Base-by-base conservation (phyloP, 2,329 filamentous ascomycete genomes). In the Ascochyta clinopodiicola region DNA sequence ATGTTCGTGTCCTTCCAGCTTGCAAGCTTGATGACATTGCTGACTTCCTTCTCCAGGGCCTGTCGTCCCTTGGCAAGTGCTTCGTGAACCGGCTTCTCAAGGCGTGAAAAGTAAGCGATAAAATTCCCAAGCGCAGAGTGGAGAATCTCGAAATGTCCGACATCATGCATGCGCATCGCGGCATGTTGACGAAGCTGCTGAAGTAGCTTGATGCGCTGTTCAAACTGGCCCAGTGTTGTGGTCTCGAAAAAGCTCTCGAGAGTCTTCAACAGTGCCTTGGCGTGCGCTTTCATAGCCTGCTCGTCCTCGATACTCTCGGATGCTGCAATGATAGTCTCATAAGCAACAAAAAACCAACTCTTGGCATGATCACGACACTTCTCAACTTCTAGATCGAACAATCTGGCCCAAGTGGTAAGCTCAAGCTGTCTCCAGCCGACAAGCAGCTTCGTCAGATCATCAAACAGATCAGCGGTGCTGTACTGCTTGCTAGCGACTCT, bases 1-100 rank as follows among this genome's bases (percentile, higher is more conserved):
- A 99, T 96, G 68, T 98, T 99, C 21, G 91, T 96, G 66, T 99
- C 95, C 74, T 96, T 97, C 96, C 96, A 99, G 75, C 92, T 97
- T 7, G 93, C 92, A 66, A 99, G 80, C 47, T 96, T 86, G 15
- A 99, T 84, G n/a, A 97, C 88, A 64, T 98, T 91, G 72, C 90
- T 94, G 83, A 98, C 91, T 53, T 92, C 87, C 76, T 92, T 96
- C 73, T 98, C 94, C n/a, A 98, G 82, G 0, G 84, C 81, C 6
- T 82, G 79, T 51, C 92, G 86, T n/a, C 88, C 90, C 39, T 85
- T 85, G 19, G 79, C 78, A 32, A 97, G 82, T 1, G 82, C 78
- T 58, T 91, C 88, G 12, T 82, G 77, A 7, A 93, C 85, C 5
- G 84, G 78, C 53, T 81, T 80, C 68, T 89, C 85, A 66, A 91